Evolutionary conservation across 441 rosid genomes (phyloP).

Genomic region (Pelargonium fulgidum): DNA sequence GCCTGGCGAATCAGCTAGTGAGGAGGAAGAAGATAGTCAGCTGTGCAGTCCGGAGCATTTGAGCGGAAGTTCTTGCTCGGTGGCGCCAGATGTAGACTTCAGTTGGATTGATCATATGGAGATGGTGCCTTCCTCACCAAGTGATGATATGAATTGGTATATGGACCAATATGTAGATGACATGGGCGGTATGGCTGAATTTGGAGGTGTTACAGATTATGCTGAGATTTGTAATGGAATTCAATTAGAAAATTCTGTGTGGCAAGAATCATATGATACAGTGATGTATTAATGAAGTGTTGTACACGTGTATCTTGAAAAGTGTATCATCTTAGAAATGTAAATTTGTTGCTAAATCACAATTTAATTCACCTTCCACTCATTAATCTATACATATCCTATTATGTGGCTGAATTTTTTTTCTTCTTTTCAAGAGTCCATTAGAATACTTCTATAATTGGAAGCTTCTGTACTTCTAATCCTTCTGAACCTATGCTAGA

Average conservation of each 20-base stretch:
- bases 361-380: no score
- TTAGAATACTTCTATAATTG: neutral
- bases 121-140: slow-evolving; percentile 31
- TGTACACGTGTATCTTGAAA: no score
- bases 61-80: neutral
- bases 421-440: neutral
- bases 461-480: no score
- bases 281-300: slow-evolving; percentile 12
- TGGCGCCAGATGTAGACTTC: slow-evolving; percentile 3
- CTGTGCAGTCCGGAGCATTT: neutral
- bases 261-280: slow-evolving; percentile 33
- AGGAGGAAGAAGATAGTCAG: no score
- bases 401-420: neutral
- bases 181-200: slow-evolving; percentile 16
- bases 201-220: slow-evolving; percentile 24
- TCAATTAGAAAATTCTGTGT: slow-evolving; percentile 34
- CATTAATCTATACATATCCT: neutral
- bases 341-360: neutral
- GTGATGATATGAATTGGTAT: slow-evolving; percentile 36
- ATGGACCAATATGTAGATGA: slow-evolving; percentile 28
- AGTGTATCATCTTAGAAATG: neutral
- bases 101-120: slow-evolving; percentile 28
- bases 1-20: neutral
- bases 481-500: no score
- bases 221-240: slow-evolving; percentile 31